Evolutionary conservation across 2,329 filamentous ascomycete species (phyloP), one percentile per base, ranked within the genome.

Genomic region (Ophiostoma populinum): DNA sequence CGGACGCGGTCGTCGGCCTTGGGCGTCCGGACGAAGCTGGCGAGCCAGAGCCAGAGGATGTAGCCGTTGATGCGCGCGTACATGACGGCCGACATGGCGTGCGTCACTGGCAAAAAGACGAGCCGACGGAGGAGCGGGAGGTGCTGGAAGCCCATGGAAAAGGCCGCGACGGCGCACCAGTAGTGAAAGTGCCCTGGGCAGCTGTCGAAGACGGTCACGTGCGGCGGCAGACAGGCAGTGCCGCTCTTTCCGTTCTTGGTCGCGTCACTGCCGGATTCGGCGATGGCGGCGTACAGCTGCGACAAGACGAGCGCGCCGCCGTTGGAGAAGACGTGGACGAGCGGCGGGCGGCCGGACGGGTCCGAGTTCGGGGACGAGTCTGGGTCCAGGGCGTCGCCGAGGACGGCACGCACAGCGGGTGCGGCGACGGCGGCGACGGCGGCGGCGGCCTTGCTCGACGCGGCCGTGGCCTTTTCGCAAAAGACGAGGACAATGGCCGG

Each of bases 311-410:
- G 54, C 17, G 57, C 52, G 31, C 65, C 66, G 35, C 65, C 65
- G 42, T 70, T 68, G 25, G 65, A 69, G 45, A 69, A 67, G 22
- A 58, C 40, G 42, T 69, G 65, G 10, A 63, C 45, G 3, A 68
- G 52, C 12, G 67, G 13, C 12, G 63, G 45, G 3, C 67, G 51
- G 10, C 67, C 4, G 8, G 25, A 6, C 11, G 49, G 21, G 51
- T 49, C n/a, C 16, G 15, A 21, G 19, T 18, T 7, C 20, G 28
- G 24, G 6, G 27, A 11, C 3, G 26, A 18, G 8, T 19, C 15
- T 8, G 32, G 12, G 11, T 32, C 17, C 3, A 34, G 17, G 12
- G 11, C 20, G 18, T 36, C 40, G 10, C 33, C 33, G 6, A 48
- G 24, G 10, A 54, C 39, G 2, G 49, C 50, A 18, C 50, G 51